These are phyloP conservation scores for Pseudopediastrum boryanum DNA, from an alignment of 139 green algal genomes.

Conservation along the genomic window DNA sequence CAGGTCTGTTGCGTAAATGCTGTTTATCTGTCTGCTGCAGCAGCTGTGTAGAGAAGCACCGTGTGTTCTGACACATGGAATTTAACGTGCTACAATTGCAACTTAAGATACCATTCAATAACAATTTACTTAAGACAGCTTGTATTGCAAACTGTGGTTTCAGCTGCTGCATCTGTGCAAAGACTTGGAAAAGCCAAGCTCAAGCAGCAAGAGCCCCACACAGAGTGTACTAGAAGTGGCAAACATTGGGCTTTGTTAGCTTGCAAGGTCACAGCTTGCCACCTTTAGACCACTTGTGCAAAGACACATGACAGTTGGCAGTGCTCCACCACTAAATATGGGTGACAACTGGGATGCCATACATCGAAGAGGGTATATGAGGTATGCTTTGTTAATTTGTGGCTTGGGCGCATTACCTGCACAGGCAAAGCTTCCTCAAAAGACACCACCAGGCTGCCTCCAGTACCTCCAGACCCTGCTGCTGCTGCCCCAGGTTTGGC, in stretches of 20 bases:
- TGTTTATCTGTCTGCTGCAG: not conserved
- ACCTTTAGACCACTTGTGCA: not conserved
- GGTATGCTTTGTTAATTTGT: too few species aligned
- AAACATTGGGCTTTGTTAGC: not conserved
- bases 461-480: not conserved
- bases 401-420: slow-evolving; percentile 49
- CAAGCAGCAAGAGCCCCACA: too few species aligned
- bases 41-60: not conserved
- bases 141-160: too few species aligned
- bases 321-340: not conserved
- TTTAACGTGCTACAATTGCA: not conserved
- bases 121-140: not conserved
- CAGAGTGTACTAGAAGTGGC: not conserved
- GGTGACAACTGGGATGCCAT: too few species aligned
- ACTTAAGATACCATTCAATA: not conserved
- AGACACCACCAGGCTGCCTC: not conserved
- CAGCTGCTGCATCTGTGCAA: too few species aligned
- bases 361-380: too few species aligned
- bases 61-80: not conserved
- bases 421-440: slow-evolving; percentile 66
- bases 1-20: not conserved
- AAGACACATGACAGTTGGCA: not conserved
- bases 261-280: not conserved
- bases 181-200: too few species aligned
- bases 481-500: slow-evolving; percentile 17